Conservation (phyloP, 495 filamentous ascomycete genomes). For the Apodospora peruviana region DNA sequence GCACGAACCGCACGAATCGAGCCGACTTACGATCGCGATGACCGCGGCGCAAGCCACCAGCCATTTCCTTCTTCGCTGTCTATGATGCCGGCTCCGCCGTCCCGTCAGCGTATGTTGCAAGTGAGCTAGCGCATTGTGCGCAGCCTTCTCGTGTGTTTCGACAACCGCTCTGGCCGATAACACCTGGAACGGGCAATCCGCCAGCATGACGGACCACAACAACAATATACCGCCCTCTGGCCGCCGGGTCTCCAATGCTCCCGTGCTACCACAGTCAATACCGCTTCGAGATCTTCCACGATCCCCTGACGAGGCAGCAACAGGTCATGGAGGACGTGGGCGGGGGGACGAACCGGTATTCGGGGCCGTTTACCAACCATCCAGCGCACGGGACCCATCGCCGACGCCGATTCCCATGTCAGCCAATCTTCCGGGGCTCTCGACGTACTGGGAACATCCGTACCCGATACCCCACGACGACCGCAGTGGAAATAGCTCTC, state of each 20-base stretch:
- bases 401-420: constrained; percentile 32
- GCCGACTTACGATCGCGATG: no score
- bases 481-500: constrained; percentile 28
- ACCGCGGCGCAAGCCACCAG: no score
- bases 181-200: background rate
- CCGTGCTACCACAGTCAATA: constrained; percentile 59
- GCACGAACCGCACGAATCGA: no score
- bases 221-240: constrained; percentile 23
- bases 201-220: constrained; percentile 16
- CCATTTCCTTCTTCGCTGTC: background rate
- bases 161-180: background rate
- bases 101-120: constrained; percentile 10
- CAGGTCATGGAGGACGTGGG: constrained; percentile 15
- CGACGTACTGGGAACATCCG: constrained; percentile 43
- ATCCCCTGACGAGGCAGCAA: constrained; percentile 42
- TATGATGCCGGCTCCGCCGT: constrained; percentile 16
- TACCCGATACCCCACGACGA: constrained; percentile 25
- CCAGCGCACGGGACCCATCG: background rate
- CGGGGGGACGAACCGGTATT: constrained; percentile 24
- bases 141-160: constrained; percentile 4
- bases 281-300: constrained; percentile 76
- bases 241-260: constrained; percentile 19
- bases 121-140: constrained; percentile 24
- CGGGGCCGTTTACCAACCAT: constrained; percentile 9
- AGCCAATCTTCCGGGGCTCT: constrained; percentile 36